Conservation (phyloP, 2,329 filamentous ascomycete genomes). For the Hypocrella siamensis region DNA sequence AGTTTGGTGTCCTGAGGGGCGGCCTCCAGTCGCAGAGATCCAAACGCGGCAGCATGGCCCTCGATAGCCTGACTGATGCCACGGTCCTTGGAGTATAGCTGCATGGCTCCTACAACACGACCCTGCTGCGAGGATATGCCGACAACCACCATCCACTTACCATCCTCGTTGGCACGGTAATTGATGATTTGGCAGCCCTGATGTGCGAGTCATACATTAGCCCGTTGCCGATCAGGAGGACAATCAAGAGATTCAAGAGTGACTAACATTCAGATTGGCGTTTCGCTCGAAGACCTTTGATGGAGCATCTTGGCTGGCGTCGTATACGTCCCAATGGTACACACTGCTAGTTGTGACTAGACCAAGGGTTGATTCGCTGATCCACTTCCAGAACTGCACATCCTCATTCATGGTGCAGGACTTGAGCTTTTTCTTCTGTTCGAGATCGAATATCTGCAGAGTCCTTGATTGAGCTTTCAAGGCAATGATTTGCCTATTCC, state of each 20-base stretch:
- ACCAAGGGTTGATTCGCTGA: constrained; percentile 75
- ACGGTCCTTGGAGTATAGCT: constrained; percentile 89
- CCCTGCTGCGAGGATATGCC: constrained; percentile 90
- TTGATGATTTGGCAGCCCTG: constrained; percentile 98
- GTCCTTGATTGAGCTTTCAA: constrained; percentile 89
- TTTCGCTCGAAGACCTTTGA: constrained; percentile 93
- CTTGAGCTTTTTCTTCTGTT: constrained; percentile 88
- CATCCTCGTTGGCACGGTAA: constrained; percentile 88
- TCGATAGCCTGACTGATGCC: constrained; percentile 97
- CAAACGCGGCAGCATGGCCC: constrained; percentile 90
- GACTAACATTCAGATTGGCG: constrained; percentile 65
- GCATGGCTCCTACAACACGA: constrained; percentile 89
- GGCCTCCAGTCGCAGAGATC: constrained; percentile 74
- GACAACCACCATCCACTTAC: constrained; percentile 97
- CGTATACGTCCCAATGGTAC: constrained; percentile 96
- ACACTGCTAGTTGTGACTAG: constrained; percentile 83
- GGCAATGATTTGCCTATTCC: constrained; percentile 88
- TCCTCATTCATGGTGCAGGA: constrained; percentile 94
- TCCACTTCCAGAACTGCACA: constrained; percentile 99
- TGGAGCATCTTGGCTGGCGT: constrained; percentile 60
- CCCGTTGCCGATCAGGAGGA: not conserved
- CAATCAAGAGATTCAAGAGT: not conserved
- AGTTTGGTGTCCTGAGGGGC: constrained; percentile 84
- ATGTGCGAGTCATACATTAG: constrained; percentile 3
- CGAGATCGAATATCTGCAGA: constrained; percentile 93